Evolutionary conservation across 257 asterid genomes (phyloP).

Genomic region (Nyctanthes arbortristis): DNA sequence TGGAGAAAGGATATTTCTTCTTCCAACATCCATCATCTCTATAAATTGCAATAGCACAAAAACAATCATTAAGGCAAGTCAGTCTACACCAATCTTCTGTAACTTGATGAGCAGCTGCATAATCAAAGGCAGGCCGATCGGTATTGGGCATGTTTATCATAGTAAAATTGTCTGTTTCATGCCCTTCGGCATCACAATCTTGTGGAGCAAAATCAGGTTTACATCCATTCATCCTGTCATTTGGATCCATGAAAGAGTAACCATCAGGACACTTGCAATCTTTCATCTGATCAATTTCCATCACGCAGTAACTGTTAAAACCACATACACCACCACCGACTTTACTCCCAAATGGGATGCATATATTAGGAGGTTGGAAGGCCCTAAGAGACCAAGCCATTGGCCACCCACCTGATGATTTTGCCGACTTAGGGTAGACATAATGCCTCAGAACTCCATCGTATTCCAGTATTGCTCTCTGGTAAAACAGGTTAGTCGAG

Average conservation of each 20-base stretch:
- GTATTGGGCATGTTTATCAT: background rate
- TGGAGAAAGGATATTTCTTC: constrained; percentile 40
- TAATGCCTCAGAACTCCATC: constrained; percentile 36
- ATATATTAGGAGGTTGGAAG: constrained; percentile 28
- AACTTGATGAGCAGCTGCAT: constrained; percentile 2
- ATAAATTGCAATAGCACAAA: constrained; percentile 30
- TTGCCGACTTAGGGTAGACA: constrained; percentile 19
- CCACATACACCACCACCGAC: constrained; percentile 39
- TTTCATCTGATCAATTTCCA: constrained; percentile 8
- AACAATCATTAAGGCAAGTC: constrained; percentile 38
- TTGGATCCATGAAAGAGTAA: constrained; percentile 27
- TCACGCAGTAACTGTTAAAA: constrained; percentile 28
- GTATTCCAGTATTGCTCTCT: constrained; percentile 27
- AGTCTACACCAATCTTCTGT: constrained; percentile 22
- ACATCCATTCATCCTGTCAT: constrained; percentile 24
- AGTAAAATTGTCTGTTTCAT: constrained; percentile 11
- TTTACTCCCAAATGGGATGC: background rate
- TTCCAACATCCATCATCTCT: constrained; percentile 32
- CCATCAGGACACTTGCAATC: constrained; percentile 30
- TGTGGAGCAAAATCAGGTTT: background rate
- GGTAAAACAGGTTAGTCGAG: constrained; percentile 10
- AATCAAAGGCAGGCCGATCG: constrained; percentile 28
- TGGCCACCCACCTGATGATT: background rate
- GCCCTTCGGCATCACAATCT: background rate
- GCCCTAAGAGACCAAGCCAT: constrained; percentile 17